Evolutionary conservation across 495 filamentous ascomycete species (phyloP), one percentile per base, ranked within the genome.

Genomic region (Penicillium waksmanii): DNA sequence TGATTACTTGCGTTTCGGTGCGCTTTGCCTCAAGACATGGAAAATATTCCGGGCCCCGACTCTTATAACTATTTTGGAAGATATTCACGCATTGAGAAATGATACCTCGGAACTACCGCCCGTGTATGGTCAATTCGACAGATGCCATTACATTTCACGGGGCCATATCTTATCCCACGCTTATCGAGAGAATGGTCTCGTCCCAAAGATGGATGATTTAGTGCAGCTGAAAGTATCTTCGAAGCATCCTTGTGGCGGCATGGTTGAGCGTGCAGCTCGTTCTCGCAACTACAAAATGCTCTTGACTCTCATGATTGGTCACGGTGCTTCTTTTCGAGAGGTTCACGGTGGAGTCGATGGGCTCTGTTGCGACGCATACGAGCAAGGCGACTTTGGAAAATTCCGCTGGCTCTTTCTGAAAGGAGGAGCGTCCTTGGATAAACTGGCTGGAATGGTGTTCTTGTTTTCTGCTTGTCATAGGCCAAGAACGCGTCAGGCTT

Each of bases 1-100:
- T 40, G 55, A 57, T 57, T 57, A 57, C 55, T 51, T 57, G 34
- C 55, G 21, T 38, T 57, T 57, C 55, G 21, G 47, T 51, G 46
- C 46, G 35, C 19, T 57, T 57, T 57, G 46, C 46, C 47, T 7
- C 12, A 25, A 10, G 38, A 57, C 46, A 40, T 57, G 55, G 55
- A 1, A 1, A 2, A 2, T 18, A 5, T 43, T 43, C n/a, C 1
- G 40, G 1, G 1, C 3, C 5, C 5, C 40, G 17, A n/a, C 40
- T 43, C 40, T 43, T 43, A 43, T 43, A 43, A 6, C 40, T 7
- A 43, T 43, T 43, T 43, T 43, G 40, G 5, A 43, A 43, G n/a
- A 43, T 43, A 43, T 43, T 7, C 40, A 43, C 1, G 8, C 40
- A 1, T 7, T 43, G 1, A 19, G 5, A 43, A 18, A 43, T 43